Evolutionary conservation across 2,329 filamentous ascomycete genomes (phyloP), one percentile per base, ranked within the genome.

Genomic region (Beauveria asiatica): DNA sequence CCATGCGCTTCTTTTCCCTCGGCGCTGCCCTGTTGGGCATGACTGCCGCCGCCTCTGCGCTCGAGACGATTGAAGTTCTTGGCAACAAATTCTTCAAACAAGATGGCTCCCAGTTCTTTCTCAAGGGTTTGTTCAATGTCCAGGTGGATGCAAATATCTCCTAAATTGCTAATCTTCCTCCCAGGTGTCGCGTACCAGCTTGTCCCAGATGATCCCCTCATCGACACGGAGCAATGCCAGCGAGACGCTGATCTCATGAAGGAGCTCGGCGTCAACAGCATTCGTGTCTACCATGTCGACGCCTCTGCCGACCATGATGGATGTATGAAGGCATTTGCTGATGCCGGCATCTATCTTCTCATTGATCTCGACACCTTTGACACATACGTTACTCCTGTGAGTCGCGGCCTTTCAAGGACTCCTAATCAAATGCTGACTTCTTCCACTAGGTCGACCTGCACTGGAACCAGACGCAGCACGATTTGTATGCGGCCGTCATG

Each of bases 241-340:
- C 83, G 85, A 65, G 92, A 96, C 75, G 86, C 87, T 46, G 71
- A 77, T 17, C 79, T 92, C 69, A 95, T 96, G 89, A 82, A 89
- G 72, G 83, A 85, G 19, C 78, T 96, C 58, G 90, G 90, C 63
- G 84, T 88, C 70, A 96, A 96, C 72, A 81, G 88, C 33, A 91
- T 96, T 68, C 89, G 92, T 61, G 88, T 94, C 61, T 96, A 96
- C 74, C 90, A 96, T 69, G 90, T 96, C 63, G 87, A 95, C 67
- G 76, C 89, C 2, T 72, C 74, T 3, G 83, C 76, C 37, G 78
- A 93, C 70, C 92, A 96, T 73, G 79, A 83, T 61, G 86, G 80
- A 21, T 96, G 91, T 76, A 95, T 96, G 90, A 79, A 79, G 58
- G 86, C 85, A 1, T 90, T 96, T 70, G 85, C 83, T 13, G 84